Percentiles rank a stretch among this genome's conserved stretches.
These are phyloP conservation scores for Hypoxylon trugodes DNA, from an alignment of 495 filamentous ascomycete genomes.

Conservation along the genomic window DNA sequence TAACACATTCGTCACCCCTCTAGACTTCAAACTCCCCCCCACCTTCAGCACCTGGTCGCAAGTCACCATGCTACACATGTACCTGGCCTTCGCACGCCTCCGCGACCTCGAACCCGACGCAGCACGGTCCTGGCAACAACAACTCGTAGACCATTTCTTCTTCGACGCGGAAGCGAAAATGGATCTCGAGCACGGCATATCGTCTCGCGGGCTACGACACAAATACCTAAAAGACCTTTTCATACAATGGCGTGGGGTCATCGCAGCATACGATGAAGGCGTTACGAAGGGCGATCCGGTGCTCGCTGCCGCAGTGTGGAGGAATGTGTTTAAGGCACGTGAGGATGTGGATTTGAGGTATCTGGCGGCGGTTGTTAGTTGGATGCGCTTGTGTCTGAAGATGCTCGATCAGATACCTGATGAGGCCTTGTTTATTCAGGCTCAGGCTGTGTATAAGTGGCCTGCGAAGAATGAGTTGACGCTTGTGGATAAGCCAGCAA, in stretches of 20 bases:
- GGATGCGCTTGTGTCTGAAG: conserved; percentile 74
- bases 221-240: conserved; percentile 92
- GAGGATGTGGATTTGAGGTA: conserved; percentile 74
- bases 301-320: conserved; percentile 87
- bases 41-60: conserved; percentile 97
- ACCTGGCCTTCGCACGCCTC: conserved; percentile 86
- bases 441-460: conserved; percentile 51
- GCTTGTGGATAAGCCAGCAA: conserved; percentile 48
- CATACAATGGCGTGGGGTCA: conserved; percentile 85
- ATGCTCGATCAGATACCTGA: conserved; percentile 71
- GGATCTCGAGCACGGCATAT: conserved; percentile 72
- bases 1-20: conserved; percentile 16
- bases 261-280: conserved; percentile 88
- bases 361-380: conserved; percentile 78
- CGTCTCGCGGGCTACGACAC: conserved; percentile 71
- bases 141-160: conserved; percentile 90
- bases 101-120: conserved; percentile 71
- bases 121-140: conserved; percentile 51
- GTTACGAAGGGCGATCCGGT: conserved; percentile 84
- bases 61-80: conserved; percentile 95
- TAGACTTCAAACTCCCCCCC: conserved; percentile 69
- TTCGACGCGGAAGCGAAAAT: conserved; percentile 89
- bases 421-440: conserved; percentile 51
- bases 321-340: conserved; percentile 85
- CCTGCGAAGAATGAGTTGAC: conserved; percentile 51